Evolutionary conservation across 2,329 filamentous ascomycete species (phyloP), one percentile per base, ranked within the genome.

Genomic region (Pseudohalonectria lignicola): DNA sequence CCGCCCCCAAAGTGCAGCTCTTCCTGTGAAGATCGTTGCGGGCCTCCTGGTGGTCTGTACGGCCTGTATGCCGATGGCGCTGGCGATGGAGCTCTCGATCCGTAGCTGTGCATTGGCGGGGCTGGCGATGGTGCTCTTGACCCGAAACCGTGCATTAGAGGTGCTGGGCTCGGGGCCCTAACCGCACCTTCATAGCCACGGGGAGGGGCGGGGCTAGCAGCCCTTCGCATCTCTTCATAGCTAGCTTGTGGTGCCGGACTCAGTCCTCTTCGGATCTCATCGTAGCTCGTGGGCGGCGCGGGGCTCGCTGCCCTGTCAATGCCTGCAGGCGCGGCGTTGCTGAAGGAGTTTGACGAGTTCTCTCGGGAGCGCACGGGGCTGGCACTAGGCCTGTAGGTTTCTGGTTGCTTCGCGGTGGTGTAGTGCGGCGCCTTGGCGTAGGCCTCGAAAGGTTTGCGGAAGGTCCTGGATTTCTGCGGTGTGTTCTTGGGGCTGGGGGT

Each of bases 371-470:
- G 43, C 12, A 54, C 53, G 5, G 63, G 55, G 11, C 60, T 53
- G 26, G 72, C 62, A 41, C 17, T 13, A 18, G 73, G 63, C 43
- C 63, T 61, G 54, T 70, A 74, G n/a, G 67, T 64, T 46, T 74
- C 71, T 18, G 73, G 72, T 41, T 75, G 71, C 46, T 78, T 74
- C 25, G 73, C 72, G 13, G 71, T 77, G 12, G 74, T 76, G 54
- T 81, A 78, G 51, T 78, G 76, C 19, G 77, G 77, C 18, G 76
- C 76, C 47, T 78, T 78, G 26, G 75, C 63, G 52, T 82, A 82
- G 29, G 77, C 75, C 53, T 79, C 73, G 49, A 81, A 82, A 0
- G 77, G 76, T 45, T 78, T 79, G 45, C 77, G 71, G 48, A 79
- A 79, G 2, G 74, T 71, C 54, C 69, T 78, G 17, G 71, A 69